Base-by-base conservation (phyloP, 306 rosid genomes). In the Nissolia schottii region DNA sequence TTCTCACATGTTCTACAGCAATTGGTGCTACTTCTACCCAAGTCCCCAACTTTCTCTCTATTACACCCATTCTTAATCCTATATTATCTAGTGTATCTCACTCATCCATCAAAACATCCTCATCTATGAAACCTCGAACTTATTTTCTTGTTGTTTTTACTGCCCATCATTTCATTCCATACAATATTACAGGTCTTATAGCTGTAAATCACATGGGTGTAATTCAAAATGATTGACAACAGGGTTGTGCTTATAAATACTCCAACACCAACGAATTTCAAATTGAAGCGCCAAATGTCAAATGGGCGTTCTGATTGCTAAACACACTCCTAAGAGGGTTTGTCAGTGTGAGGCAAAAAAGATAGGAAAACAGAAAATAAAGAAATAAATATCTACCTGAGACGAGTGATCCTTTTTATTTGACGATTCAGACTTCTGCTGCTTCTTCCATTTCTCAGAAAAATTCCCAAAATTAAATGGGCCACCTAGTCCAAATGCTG, bases 371-470 rank as follows among this genome's bases (percentile, higher is more conserved):
- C 2, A 10, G 18, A 32, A 58, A 27, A 31, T 19, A 67, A 57
- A 22, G 28, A 43, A 66, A 64, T 41, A 24, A 38, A 71, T 24
- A 38, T 40, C 77, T 82, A 87, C 96, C 88, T 76, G 80, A 61
- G 88, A 81, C 55, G 85, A 74, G 56, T 78, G 55, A 65, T 87
- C 85, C 64, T 74, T 84, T 63, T 86, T 79, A 72, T 71, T 79
- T 40, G 89, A 77, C 6, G 90, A 66, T 37, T 92, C 78, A 0
- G 87, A 66, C 43, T 82, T 86, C 76, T 80, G 75, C 66, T 87
- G 91, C 76, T 80, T 87, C 83, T 91, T 89, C 89, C 88, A 81
- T 65, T 89, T 91, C 62, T 89, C 84, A 54, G 87, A 84, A 82
- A 91, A 87, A 71, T 76, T 77, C 57, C 86, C 87, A 69, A 91